Evolutionary conservation across 306 rosid species (phyloP), one percentile per base, ranked within the genome.

Genomic region (Carpinus fangiana): DNA sequence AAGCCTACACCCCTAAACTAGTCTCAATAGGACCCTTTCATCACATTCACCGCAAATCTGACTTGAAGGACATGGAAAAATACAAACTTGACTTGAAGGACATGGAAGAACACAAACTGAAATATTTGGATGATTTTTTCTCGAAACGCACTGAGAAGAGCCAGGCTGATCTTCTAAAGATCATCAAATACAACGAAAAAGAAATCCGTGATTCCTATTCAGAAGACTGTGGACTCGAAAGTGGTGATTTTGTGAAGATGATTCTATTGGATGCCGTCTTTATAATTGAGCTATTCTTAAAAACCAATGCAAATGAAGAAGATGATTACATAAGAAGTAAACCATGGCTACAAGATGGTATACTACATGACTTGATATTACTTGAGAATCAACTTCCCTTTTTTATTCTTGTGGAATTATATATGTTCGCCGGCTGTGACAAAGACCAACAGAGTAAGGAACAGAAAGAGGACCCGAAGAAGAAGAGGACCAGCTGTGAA

Each of bases 381-480:
- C 81, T 81, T 4, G 88, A 84, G 20, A 84, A 84, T 70, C 84
- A 80, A 56, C 56, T 80, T 46, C 84, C 87, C 0, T 80, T 66
- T 73, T 67, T 28, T 54, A 45, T 81, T 20, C 78, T 84, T 23
- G 12, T 18, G 26, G 4, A 60, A 0, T 26, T 84, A 14, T 80
- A 76, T 4, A 12, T 56, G 0, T 1, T 2, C 1, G 43, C 31
- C n/a, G 31, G 12, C 69, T 0, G 0, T 0, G 69, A 13, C 8
- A 8, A 41, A 41, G 45, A 8, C 7, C 5, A 41, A 7, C 1
- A 4, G 5, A 5, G 0, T 41, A 7, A 41, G 8, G 1, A 41
- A 41, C 45, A 41, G 7, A 41, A 31, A 2, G 34, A 31, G 34
- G 34, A 31, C 34, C 34, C 1, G 2, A 31, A 23, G 26, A 23